These are phyloP conservation scores for Diddensiella transvaalensis DNA, from an alignment of 805 yeast genomes.

Conservation along the genomic window DNA sequence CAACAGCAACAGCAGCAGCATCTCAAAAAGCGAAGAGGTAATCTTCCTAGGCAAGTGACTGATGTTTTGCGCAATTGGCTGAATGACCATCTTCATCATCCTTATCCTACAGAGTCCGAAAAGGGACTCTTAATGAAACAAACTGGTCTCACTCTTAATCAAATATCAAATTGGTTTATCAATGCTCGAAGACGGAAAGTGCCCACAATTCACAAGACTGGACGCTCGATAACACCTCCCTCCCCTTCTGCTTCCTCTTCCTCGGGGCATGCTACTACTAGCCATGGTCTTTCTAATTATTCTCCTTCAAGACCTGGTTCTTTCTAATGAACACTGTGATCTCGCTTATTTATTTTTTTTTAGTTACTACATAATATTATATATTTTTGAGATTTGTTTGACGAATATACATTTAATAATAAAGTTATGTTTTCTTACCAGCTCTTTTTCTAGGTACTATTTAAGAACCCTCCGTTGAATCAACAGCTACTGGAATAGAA, in stretches of 20 bases:
- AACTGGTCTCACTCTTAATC: slow-evolving; percentile 79
- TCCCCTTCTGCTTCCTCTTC: background rate
- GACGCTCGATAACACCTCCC: background rate
- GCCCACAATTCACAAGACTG: slow-evolving; percentile 28
- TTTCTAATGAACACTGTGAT: background rate
- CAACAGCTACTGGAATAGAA: background rate
- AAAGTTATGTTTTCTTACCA: background rate
- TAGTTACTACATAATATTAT: background rate
- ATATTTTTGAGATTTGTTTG: background rate
- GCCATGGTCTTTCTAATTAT: background rate
- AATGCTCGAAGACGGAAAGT: slow-evolving; percentile 79
- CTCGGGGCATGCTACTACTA: background rate
- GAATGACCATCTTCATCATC: slow-evolving; percentile 67
- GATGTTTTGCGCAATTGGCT: slow-evolving; percentile 71
- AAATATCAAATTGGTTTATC: slow-evolving; percentile 82
- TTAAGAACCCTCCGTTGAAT: background rate
- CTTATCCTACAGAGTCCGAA: slow-evolving; percentile 80
- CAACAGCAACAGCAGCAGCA: slow-evolving; percentile 6
- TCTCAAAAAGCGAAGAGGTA: slow-evolving; percentile 49
- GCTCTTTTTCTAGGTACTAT: background rate
- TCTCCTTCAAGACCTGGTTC: too few species aligned
- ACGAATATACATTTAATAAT: background rate
- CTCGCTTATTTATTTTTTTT: background rate
- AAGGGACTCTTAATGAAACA: slow-evolving; percentile 62
- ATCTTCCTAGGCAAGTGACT: slow-evolving; percentile 76